Conservation (phyloP, 2,329 filamentous ascomycete genomes). For the Thielaviopsis ethacetica region DNA sequence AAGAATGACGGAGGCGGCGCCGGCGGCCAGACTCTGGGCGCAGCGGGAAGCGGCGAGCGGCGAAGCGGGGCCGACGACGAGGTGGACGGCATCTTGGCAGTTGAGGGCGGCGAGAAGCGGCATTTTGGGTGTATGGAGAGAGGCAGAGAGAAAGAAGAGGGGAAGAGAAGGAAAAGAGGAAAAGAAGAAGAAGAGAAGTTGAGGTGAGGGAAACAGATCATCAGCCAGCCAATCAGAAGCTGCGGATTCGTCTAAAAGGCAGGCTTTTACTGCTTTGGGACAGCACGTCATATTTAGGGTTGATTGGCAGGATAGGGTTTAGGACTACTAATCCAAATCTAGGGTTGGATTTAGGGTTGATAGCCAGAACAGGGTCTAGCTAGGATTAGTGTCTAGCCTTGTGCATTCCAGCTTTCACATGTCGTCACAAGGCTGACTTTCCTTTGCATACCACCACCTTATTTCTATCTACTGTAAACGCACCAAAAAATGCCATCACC, state of each 20-base stretch:
- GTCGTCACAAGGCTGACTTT: too few species aligned
- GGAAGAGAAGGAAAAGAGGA: background rate
- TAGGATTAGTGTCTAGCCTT: too few species aligned
- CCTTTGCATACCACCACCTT: too few species aligned
- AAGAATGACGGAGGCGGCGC: conserved; percentile 68
- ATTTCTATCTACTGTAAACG: background rate
- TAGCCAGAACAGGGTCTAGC: too few species aligned
- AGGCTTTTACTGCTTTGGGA: background rate
- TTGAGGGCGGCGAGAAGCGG: conserved; percentile 55
- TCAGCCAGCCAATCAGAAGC: conserved; percentile 3
- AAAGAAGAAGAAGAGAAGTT: background rate
- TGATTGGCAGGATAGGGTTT: too few species aligned
- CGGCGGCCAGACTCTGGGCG: conserved; percentile 61
- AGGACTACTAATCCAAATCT: too few species aligned
- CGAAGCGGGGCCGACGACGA: conserved; percentile 65
- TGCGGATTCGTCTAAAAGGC: background rate
- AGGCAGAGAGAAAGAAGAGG: background rate
- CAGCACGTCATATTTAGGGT: background rate
- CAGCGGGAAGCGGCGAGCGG: conserved; percentile 76
- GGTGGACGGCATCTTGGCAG: conserved; percentile 54
- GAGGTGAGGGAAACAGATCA: conserved; percentile 3
- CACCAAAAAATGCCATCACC: background rate
- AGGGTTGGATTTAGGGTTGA: background rate
- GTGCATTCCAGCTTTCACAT: too few species aligned
- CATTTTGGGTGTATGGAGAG: background rate